These are phyloP conservation scores for Chaetomiaceae sp. DNA, from an alignment of 2,329 filamentous ascomycete genomes.

Conservation along the genomic window DNA sequence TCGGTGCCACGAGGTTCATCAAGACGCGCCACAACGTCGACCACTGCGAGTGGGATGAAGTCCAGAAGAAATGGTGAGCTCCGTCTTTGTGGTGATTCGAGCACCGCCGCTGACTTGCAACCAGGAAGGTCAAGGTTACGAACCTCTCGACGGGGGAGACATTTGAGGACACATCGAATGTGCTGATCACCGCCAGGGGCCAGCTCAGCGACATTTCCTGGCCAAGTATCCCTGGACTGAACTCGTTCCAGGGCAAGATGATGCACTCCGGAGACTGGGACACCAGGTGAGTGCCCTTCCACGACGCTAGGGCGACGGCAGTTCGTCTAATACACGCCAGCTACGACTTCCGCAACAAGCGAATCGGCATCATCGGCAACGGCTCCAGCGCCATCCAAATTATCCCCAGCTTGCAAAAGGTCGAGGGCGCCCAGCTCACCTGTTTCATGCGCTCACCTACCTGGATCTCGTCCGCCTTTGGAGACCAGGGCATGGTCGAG, in stretches of 20 bases:
- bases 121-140: constrained; percentile 33
- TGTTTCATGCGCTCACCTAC: constrained; percentile 47
- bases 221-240: constrained; percentile 40
- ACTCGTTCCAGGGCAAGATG: constrained; percentile 38
- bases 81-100: background rate
- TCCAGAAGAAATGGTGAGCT: constrained; percentile 36
- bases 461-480: constrained; percentile 46
- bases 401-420: constrained; percentile 43
- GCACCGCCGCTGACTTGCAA: background rate
- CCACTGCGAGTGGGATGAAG: constrained; percentile 38
- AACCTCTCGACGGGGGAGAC: constrained; percentile 33
- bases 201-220: constrained; percentile 40
- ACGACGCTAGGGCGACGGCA: no score
- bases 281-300: constrained; percentile 27
- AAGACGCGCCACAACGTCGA: constrained; percentile 39
- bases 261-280: constrained; percentile 46
- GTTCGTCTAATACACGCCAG: constrained; percentile 24
- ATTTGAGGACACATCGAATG: constrained; percentile 37
- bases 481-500: constrained; percentile 39
- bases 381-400: constrained; percentile 51
- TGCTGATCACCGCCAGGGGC: constrained; percentile 40
- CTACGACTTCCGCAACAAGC: constrained; percentile 45
- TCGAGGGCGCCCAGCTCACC: constrained; percentile 37
- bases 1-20: constrained; percentile 43
- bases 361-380: constrained; percentile 47